A percentile compares a stretch with the other conserved stretches of the same genome.
phyloP scores from a whole-genome alignment of 805 yeast species.

The Monosporozyma unispora region DNA sequence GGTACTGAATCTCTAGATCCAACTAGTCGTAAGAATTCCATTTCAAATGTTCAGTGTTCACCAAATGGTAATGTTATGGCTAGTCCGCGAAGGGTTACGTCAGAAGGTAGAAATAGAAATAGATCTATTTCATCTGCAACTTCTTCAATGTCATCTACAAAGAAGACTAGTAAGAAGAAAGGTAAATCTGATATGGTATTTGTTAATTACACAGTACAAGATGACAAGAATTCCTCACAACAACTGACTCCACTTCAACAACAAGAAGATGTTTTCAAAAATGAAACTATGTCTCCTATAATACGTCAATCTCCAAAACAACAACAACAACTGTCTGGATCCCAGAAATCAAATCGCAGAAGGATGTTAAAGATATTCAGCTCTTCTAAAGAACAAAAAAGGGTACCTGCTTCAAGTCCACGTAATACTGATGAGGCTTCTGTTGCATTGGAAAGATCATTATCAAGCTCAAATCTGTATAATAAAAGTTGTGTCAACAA shows the following conservation, averaged over 20 bases:
- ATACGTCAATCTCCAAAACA: not conserved
- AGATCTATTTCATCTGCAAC: not conserved
- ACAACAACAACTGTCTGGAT: not conserved
- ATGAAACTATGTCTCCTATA: not conserved
- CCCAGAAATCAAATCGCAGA: conserved; percentile 21
- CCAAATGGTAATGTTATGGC: conserved; percentile 20
- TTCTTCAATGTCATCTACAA: not conserved
- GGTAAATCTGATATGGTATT: conserved; percentile 26
- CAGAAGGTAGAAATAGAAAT: conserved; percentile 16
- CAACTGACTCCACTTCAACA: not conserved
- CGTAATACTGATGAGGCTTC: not conserved
- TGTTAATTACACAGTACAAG: conserved; percentile 30
- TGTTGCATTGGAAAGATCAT: conserved; percentile 4
- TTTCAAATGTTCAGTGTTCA: conserved; percentile 2
- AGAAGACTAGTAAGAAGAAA: conserved; percentile 7
- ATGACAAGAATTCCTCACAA: conserved; percentile 3
- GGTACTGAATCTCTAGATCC: not conserved
- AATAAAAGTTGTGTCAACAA: not conserved
- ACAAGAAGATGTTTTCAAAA: not conserved
- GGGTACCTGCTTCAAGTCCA: not conserved
- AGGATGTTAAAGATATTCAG: conserved; percentile 27
- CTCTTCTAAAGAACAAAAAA: conserved; percentile 10
- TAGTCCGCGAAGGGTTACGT: conserved; percentile 24
- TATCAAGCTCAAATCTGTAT: conserved; percentile 4
- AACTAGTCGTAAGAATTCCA: not conserved